Evolutionary conservation across 1,139 yeast genomes (phyloP).

Genomic region (Kodamaea anthophila): DNA sequence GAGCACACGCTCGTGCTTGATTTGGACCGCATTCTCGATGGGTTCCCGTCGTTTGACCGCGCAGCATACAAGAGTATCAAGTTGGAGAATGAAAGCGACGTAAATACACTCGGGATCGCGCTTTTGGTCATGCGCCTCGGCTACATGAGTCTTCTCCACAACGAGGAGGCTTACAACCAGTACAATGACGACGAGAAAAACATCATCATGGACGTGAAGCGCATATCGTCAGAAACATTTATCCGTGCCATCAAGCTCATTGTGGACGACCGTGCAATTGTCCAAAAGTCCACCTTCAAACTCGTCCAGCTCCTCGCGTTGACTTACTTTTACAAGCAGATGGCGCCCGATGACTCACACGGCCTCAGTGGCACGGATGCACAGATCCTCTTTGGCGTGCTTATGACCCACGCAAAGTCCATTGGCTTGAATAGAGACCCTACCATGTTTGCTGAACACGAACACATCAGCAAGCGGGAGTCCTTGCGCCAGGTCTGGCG

Average conservation of each 20-base stretch:
- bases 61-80: conserved; percentile 18
- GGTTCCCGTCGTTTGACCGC: conserved; percentile 20
- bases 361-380: conserved; percentile 42
- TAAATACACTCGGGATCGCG: conserved; percentile 27
- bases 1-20: conserved; percentile 25
- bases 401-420: conserved; percentile 35
- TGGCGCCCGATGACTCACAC: conserved; percentile 39
- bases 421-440: conserved; percentile 45
- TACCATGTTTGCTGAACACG: conserved; percentile 24
- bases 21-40: conserved; percentile 20
- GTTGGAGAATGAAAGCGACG: conserved; percentile 28
- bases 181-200: conserved; percentile 24
- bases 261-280: conserved; percentile 24
- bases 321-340: conserved; percentile 30
- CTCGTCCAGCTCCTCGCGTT: conserved; percentile 40
- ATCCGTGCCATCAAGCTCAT: conserved; percentile 26
- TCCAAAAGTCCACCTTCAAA: conserved; percentile 28
- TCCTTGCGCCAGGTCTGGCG: conserved; percentile 32
- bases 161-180: conserved; percentile 24
- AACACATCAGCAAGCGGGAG: conserved; percentile 24
- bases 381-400: conserved; percentile 33
- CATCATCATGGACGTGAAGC: conserved; percentile 22
- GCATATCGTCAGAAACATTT: conserved; percentile 18
- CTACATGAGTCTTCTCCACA: conserved; percentile 37
- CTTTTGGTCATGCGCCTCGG: conserved; percentile 32